Conservation (phyloP, 257 asterid species). For the Coffea eugenioides region DNA sequence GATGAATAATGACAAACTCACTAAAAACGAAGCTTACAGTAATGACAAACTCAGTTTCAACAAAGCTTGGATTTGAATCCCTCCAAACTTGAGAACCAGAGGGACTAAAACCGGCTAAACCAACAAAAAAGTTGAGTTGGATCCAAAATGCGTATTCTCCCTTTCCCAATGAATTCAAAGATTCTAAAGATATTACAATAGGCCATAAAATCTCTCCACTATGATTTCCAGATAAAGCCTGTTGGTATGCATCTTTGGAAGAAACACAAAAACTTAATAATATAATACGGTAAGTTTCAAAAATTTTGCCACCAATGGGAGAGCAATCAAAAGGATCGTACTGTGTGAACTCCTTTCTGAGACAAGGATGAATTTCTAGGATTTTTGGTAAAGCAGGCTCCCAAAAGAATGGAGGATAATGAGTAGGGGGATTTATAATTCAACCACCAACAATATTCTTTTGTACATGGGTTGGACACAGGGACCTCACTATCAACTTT, state of each 20-base stretch:
- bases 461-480: background rate
- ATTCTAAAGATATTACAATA: background rate
- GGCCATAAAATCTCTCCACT: background rate
- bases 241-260: background rate
- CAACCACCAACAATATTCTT: background rate
- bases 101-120: background rate
- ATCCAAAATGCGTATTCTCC: background rate
- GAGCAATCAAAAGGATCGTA: background rate
- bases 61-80: background rate
- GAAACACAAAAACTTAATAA: background rate
- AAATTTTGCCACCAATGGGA: background rate
- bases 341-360: background rate
- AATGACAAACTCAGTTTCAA: background rate
- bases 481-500: background rate
- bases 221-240: background rate
- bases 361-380: background rate
- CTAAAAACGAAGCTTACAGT: too few relatives aligned
- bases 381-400: background rate
- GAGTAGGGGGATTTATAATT: background rate
- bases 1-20: background rate
- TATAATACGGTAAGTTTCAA: background rate
- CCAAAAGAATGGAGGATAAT: background rate
- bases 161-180: background rate
- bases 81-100: slow-evolving; percentile 3
- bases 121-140: background rate